Base-by-base conservation (phyloP, 345 rosid species). In the Camelina neglecta region DNA sequence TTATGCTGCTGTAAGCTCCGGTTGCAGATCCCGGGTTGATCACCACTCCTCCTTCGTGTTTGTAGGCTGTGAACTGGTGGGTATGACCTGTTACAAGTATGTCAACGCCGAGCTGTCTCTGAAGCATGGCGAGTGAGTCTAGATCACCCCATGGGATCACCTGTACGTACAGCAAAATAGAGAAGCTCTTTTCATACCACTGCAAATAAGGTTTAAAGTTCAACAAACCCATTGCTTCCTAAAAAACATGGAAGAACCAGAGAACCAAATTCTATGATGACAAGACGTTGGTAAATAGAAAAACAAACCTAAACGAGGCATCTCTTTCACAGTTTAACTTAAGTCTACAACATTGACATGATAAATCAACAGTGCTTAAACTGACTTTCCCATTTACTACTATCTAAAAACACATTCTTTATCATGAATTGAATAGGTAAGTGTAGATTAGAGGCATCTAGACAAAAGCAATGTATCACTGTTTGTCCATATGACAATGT, bases 111-210 rank as follows among this genome's bases (percentile, higher is more conserved):
- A 94, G 87, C 75, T 92, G 96, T 72, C 98, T 87, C 79, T 94
- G 98, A 16, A 94, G 88, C 98, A 94, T 92, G 36, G 97, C 93
- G 49, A 94, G 84, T 3, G 97, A 92, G 55, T 94, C 98, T 60
- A 94, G 78, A 83, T 94, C 97, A 45, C 98, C 98, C 97, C 98
- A 94, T 8, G 98, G 97, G 80, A 92, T 79, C 47, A 94, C 97
- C 97, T 92, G 79, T 45, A 16, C 21, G 35, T 45, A 16, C 21
- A 45, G 63, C 47, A 77, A 47, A 29, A 55, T 11, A 38, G 10
- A 57, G 38, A 71, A 39, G 11, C 67, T 63, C 36, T 9, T 9
- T 47, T 15, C 10, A 11, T 47, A 56, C 5, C 24, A 65, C 15
- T 8, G 62, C 60, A 64, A 56, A 31, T 9, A 48, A 3, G 33